Evolutionary conservation across 345 rosid genomes (phyloP), one percentile per base, ranked within the genome.

Genomic region (Aquilaria malaccensis): DNA sequence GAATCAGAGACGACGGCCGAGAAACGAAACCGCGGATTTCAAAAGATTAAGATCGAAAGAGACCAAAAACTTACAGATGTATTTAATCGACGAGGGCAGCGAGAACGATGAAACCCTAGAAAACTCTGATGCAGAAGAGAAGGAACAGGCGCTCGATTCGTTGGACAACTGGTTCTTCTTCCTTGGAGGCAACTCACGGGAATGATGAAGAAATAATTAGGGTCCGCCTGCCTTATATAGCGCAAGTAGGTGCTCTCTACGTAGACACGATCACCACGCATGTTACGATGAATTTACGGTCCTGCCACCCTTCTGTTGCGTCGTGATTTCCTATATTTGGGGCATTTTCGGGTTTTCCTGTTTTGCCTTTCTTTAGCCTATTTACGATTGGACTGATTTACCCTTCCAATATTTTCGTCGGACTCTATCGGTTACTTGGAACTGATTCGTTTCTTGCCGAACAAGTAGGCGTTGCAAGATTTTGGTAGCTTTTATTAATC

Each of bases 21-120:
- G 9, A 30, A 31, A 22, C 37, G 3, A 13, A 41, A 60, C 4
- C 50, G 10, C 6, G 4, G 11, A 62, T 3, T 41, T 33, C 30
- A 4, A 12, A 13, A 53, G 31, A 5, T 13, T 7, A n/a, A 43
- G 4, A 55, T 12, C 11, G 32, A 54, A 37, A 2, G 11, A 54
- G 13, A 62, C 6, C 43, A 13, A 30, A 22, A 13, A 63, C 59
- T 63, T 31, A 45, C 67, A 5, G 52, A 51, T 52, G 4, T 30
- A 29, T 13, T 4, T 0, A 33, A 10, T 11, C 9, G 13, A 12
- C 12, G 51, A 45, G 29, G 46, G 46, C 31, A n/a, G 46, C 45
- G 14, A 5, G 48, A 29, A 15, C 0, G 7, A 61, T 1, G 13
- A 45, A 29, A 50, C 41, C 13, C 29, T 37, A 1, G 13, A 0